Evolutionary conservation across 768 basidiomycete genomes (phyloP), one percentile per base, ranked within the genome.

Genomic region (Psilocybe cubensis): DNA sequence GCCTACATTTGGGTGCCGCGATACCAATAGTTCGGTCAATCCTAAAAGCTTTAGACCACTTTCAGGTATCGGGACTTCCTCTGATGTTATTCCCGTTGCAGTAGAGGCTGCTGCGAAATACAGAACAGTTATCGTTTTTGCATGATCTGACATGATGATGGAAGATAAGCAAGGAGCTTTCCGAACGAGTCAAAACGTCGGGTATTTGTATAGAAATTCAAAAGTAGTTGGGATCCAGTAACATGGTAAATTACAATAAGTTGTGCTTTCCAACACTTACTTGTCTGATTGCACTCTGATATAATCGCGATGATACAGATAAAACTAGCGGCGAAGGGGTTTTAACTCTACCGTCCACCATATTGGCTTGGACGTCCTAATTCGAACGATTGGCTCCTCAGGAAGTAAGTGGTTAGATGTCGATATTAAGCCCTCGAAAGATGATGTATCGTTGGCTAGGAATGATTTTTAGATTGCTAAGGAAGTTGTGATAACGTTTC

Each of bases 401-500:
- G 87, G 86, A 0, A 93, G 68, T 6, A 99, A 79, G 63, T 97
- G 94, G 66, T 99, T 99, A 0, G 96, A 98, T 0, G 96, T 97
- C 0, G 96, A 98, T 0, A 99, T 71, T 21, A 93, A 66, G 0
- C 92, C 92, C 38, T 90, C 87, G 57, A 98, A 92, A 0, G 88
- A 92, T 0, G 95, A 97, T 60, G 76, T 72, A 43, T 78, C 70
- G 18, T 87, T 78, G 54, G 78, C 88, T 90, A 25, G 48, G 35
- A 47, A 28, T 1, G 23, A 41, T 20, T 20, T 28, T 46, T 10
- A 59, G 17, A 23, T n/a, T 10, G 17, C 14, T 31, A 24, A 2
- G 17, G 9, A 10, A 41, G 11, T 41, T 11, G 33, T 24, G 21
- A 51, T 11, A 50, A n/a, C n/a, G n/a, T n/a, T 23, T n/a, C 11